These are phyloP conservation scores for Hemisphaericaspora subhashii DNA, from an alignment of 1,139 yeast genomes.

Conservation along the genomic window DNA sequence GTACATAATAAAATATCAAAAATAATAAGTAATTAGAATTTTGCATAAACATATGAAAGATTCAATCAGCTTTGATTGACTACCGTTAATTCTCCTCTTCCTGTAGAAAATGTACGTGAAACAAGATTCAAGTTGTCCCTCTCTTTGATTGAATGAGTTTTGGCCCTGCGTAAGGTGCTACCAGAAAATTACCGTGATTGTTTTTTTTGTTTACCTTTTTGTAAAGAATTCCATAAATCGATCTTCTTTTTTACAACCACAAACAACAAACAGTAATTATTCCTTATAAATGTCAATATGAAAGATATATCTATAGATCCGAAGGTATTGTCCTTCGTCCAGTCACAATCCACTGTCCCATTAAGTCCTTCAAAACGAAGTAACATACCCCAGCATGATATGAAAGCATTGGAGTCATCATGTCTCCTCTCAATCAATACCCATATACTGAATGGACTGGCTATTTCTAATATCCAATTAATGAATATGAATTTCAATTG, in stretches of 20 bases:
- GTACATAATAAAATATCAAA: background rate
- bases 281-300: slow-evolving; percentile 1
- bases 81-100: no score
- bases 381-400: slow-evolving; percentile 12
- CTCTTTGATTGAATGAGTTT: no score
- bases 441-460: background rate
- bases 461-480: slow-evolving; percentile 13
- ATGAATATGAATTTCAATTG: slow-evolving; percentile 16
- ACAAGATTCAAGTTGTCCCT: no score
- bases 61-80: no score
- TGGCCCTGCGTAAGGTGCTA: no score
- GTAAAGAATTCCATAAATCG: background rate
- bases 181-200: no score
- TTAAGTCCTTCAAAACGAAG: slow-evolving; percentile 11
- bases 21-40: background rate
- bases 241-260: no score
- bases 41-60: no score
- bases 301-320: slow-evolving; percentile 8
- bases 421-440: slow-evolving; percentile 9
- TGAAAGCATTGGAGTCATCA: slow-evolving; percentile 13
- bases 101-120: no score
- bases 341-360: slow-evolving; percentile 10
- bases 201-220: slow-evolving; percentile 1
- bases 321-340: slow-evolving; percentile 11
- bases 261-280: no score